These are phyloP conservation scores for Podospora pseudoanserina DNA, from an alignment of 495 filamentous ascomycete genomes.

Conservation along the genomic window DNA sequence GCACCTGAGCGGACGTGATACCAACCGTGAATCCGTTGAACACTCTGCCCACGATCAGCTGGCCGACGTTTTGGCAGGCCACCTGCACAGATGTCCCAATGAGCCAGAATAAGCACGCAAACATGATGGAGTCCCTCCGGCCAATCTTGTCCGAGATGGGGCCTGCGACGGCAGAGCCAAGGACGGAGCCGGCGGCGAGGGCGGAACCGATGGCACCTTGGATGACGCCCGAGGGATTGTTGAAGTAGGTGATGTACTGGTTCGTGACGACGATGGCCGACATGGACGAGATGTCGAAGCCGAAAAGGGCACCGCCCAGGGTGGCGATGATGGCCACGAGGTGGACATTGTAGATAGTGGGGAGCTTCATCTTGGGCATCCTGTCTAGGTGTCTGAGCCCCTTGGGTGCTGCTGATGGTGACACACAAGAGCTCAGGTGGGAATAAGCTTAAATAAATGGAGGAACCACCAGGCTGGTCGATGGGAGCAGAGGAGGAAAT, in stretches of 20 bases:
- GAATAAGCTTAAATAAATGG: not conserved
- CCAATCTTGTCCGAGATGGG: conserved; percentile 57
- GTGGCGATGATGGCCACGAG: conserved; percentile 62
- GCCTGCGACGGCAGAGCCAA: conserved; percentile 19
- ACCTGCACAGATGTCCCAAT: conserved; percentile 66
- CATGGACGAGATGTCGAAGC: conserved; percentile 43
- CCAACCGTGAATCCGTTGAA: conserved; percentile 71
- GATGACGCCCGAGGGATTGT: conserved; percentile 57
- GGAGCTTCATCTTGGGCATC: conserved; percentile 28
- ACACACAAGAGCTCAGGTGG: not conserved
- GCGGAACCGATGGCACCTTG: conserved; percentile 62
- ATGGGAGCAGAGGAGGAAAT: not conserved
- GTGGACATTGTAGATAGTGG: conserved; percentile 59
- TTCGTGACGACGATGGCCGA: conserved; percentile 66
- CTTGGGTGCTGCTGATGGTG: not conserved
- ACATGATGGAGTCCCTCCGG: conserved; percentile 60
- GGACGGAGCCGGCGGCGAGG: conserved; percentile 21
- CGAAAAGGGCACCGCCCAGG: conserved; percentile 59
- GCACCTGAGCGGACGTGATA: conserved; percentile 72
- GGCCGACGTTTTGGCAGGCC: conserved; percentile 54
- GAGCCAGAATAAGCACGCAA: conserved; percentile 68
- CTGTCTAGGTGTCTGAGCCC: not conserved
- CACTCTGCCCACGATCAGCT: conserved; percentile 66
- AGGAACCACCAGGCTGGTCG: not conserved
- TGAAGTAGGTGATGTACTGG: conserved; percentile 66